These are phyloP conservation scores for Wickerhamomyces tratensis DNA, from an alignment of 805 yeast genomes.

Conservation along the genomic window DNA sequence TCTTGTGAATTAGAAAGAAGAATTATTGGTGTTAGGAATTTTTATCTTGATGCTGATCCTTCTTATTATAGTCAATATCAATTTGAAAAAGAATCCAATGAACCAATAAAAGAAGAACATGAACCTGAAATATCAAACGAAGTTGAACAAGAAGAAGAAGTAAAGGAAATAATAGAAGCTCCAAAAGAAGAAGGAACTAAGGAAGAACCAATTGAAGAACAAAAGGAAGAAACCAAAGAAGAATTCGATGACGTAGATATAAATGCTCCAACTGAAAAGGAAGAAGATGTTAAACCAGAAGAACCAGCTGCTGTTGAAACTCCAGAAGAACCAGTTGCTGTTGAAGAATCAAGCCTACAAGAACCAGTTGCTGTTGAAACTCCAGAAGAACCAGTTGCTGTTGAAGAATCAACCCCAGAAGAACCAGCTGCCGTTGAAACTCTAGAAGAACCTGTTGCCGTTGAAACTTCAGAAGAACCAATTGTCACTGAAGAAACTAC, in stretches of 20 bases:
- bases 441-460: too few species aligned
- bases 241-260: background rate
- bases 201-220: background rate
- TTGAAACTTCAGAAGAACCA: too few species aligned
- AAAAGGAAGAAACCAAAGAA: slow-evolving; percentile 1
- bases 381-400: too few species aligned
- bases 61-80: slow-evolving; percentile 33
- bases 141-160: slow-evolving; percentile 1
- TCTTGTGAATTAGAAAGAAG: slow-evolving; percentile 87
- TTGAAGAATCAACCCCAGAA: too few species aligned
- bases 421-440: background rate
- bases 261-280: too few species aligned
- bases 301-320: background rate
- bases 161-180: background rate
- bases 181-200: background rate
- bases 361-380: too few species aligned
- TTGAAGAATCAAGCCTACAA: too few species aligned
- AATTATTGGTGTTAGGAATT: slow-evolving; percentile 87
- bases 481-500: background rate
- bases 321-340: too few species aligned
- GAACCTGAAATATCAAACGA: slow-evolving; percentile 4
- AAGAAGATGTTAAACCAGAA: too few species aligned
- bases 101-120: slow-evolving; percentile 1
- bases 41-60: slow-evolving; percentile 51
- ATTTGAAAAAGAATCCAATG: slow-evolving; percentile 22